Percentiles rank a stretch among this genome's conserved stretches.
Evolutionary conservation across 345 rosid genomes (phyloP).

Genomic region (Eucalyptus shirleyi): DNA sequence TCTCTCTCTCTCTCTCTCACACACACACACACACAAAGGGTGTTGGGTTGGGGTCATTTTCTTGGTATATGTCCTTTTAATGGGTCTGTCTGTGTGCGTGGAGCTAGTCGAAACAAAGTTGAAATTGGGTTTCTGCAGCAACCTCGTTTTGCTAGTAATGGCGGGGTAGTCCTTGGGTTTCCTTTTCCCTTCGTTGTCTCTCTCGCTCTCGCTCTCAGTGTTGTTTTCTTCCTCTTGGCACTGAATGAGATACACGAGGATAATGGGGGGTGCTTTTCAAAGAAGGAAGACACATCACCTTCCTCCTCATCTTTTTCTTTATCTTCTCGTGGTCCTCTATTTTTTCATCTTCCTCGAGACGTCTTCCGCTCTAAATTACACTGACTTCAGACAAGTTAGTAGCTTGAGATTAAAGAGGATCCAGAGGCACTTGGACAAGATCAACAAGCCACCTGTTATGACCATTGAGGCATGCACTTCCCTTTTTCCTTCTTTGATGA

Average conservation of each 20-base stretch:
- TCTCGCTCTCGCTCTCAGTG: background rate
- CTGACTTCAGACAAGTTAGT: slow-evolving; percentile 49
- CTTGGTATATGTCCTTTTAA: background rate
- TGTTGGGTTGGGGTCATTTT: background rate
- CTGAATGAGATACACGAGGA: slow-evolving; percentile 21
- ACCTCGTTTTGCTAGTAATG: background rate
- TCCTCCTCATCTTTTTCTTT: background rate
- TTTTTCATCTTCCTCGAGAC: background rate
- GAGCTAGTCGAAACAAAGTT: background rate
- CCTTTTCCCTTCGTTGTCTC: background rate
- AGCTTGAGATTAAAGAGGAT: slow-evolving; percentile 72
- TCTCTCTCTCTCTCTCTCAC: background rate
- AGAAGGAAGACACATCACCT: background rate
- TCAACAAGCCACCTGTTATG: slow-evolving; percentile 75
- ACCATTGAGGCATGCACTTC: slow-evolving; percentile 52
- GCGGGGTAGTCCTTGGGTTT: background rate
- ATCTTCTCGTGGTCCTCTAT: background rate
- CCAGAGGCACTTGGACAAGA: slow-evolving; percentile 59
- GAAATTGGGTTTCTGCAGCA: background rate
- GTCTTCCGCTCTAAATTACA: slow-evolving; percentile 33
- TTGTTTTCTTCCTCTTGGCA: background rate
- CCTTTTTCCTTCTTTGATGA: background rate
- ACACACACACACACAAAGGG: background rate
- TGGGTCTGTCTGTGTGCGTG: background rate
- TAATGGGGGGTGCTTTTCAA: slow-evolving; percentile 1